Conservation (phyloP, 106 monocot genomes). For the Phalaenopsis equestris region DNA sequence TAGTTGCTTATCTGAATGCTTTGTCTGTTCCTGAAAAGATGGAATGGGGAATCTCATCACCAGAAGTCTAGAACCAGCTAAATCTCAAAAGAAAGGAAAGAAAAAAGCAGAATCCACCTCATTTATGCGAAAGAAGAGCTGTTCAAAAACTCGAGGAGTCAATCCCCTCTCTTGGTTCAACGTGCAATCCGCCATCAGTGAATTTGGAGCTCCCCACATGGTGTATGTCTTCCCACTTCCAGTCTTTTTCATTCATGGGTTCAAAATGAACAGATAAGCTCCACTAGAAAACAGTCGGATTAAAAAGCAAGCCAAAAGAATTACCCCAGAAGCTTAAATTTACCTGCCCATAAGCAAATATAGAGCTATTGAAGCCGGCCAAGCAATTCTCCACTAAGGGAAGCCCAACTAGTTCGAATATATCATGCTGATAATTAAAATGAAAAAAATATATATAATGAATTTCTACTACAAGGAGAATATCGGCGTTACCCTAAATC, state of each 20-base stretch:
- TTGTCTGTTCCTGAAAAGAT: constrained; percentile 52
- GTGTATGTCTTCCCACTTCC: constrained; percentile 93
- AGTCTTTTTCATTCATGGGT: constrained; percentile 31
- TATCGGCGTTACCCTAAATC: neutral
- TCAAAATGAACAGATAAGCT: neutral
- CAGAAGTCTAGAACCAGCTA: neutral
- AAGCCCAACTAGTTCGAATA: constrained; percentile 61
- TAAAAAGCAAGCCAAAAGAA: neutral
- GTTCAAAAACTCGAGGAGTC: constrained; percentile 81
- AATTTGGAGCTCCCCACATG: constrained; percentile 75
- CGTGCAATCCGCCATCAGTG: constrained; percentile 36
- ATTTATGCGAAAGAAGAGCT: constrained; percentile 59
- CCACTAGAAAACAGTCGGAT: neutral
- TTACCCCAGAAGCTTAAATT: neutral
- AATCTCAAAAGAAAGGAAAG: neutral
- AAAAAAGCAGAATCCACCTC: constrained; percentile 36
- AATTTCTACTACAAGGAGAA: neutral
- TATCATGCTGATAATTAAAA: constrained; percentile 45
- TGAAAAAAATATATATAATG: neutral
- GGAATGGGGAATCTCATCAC: neutral
- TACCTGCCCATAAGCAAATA: constrained; percentile 94
- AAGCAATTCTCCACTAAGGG: constrained; percentile 88
- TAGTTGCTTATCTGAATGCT: constrained; percentile 55
- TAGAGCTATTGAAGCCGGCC: constrained; percentile 90
- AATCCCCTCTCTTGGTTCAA: constrained; percentile 46